phyloP scores from a whole-genome alignment of 2,329 filamentous ascomycete genomes.

The Ophioceras dolichostomum region DNA sequence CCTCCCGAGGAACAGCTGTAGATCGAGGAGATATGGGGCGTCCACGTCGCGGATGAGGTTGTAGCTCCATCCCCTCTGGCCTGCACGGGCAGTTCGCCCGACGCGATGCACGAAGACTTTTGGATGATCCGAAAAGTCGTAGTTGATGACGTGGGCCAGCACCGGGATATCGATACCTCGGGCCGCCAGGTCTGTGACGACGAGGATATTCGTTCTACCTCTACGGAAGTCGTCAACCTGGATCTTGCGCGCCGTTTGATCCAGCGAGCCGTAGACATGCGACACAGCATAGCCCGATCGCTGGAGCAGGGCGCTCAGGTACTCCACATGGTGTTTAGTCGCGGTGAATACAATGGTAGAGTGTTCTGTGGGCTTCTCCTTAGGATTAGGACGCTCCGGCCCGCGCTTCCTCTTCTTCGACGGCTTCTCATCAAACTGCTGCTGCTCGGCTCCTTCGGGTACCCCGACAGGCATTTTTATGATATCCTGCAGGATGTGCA shows the following conservation, averaged over 20 bases:
- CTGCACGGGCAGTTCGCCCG: slow-evolving; percentile 88
- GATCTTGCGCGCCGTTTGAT: slow-evolving; percentile 84
- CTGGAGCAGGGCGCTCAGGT: slow-evolving; percentile 68
- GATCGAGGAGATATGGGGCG: slow-evolving; percentile 80
- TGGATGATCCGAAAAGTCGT: slow-evolving; percentile 91
- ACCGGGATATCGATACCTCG: slow-evolving; percentile 96
- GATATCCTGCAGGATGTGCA: slow-evolving; percentile 81
- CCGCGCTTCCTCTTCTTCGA: slow-evolving; percentile 65
- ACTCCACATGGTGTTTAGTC: slow-evolving; percentile 97
- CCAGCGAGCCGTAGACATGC: slow-evolving; percentile 87
- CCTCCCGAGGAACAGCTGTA: slow-evolving; percentile 89
- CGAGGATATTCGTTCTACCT: slow-evolving; percentile 77
- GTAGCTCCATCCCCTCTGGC: slow-evolving; percentile 87
- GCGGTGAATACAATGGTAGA: slow-evolving; percentile 93
- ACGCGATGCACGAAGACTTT: slow-evolving; percentile 97
- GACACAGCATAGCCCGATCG: slow-evolving; percentile 79
- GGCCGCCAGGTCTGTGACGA: slow-evolving; percentile 93
- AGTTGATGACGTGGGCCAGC: slow-evolving; percentile 95
- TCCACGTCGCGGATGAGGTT: slow-evolving; percentile 82
- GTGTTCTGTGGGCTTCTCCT: slow-evolving; percentile 68
- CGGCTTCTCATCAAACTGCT: slow-evolving; percentile 27
- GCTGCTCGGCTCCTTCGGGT: slow-evolving; percentile 38
- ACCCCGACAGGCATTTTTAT: slow-evolving; percentile 74
- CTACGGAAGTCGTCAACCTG: slow-evolving; percentile 84
- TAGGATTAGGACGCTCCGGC: slow-evolving; percentile 36